Conservation (phyloP, 116 monocot genomes). For the Phalaenopsis hybrid region DNA sequence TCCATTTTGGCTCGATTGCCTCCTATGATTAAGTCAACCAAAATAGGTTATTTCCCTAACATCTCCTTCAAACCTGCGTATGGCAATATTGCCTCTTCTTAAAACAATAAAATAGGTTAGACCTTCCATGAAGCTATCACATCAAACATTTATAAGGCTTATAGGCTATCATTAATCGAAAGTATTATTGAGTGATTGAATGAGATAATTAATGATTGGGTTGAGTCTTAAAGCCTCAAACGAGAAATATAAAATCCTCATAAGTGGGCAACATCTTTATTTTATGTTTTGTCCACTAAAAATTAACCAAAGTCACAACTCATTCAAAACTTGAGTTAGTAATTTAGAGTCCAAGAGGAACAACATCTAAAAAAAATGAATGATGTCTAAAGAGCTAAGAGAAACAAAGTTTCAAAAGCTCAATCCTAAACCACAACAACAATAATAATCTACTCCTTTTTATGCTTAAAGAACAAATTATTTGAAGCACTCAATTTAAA, state of each 20-base stretch:
- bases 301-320: background rate
- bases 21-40: too few species aligned
- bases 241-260: too few species aligned
- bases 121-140: background rate
- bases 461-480: background rate
- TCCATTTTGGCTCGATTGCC: too few species aligned
- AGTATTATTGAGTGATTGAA: background rate
- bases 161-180: background rate
- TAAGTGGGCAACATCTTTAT: background rate
- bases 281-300: background rate
- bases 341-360: background rate
- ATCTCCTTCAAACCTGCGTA: too few species aligned
- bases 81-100: too few species aligned
- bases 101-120: too few species aligned
- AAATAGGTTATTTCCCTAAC: too few species aligned
- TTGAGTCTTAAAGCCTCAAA: background rate
- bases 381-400: too few species aligned
- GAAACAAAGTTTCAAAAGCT: background rate
- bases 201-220: background rate
- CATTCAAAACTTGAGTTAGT: background rate
- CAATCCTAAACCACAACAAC: background rate
- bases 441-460: background rate
- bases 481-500: background rate
- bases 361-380: background rate
- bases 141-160: background rate